Evolutionary conservation across 306 rosid species (phyloP).

Genomic region (Vachellia collinsii): DNA sequence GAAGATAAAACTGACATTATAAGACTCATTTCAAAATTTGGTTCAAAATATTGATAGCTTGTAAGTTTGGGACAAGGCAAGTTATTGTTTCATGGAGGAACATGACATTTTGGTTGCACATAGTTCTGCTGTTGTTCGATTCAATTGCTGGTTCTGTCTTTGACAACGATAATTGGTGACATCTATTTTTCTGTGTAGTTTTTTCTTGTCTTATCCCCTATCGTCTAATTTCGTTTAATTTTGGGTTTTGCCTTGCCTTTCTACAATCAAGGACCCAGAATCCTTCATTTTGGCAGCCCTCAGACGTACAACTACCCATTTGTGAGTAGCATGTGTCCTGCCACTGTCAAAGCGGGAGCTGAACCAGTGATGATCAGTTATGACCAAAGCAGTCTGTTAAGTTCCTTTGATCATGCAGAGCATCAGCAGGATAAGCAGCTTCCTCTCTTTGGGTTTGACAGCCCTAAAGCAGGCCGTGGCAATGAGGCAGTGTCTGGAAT

Average conservation of each 20-base stretch:
- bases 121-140: conserved; percentile 14
- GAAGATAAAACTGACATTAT: conserved; percentile 11
- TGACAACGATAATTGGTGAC: conserved; percentile 13
- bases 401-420: conserved; percentile 26
- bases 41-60: not conserved
- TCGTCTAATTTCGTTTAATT: conserved; percentile 24
- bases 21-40: conserved; percentile 9
- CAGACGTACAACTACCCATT: conserved; percentile 53
- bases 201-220: not conserved
- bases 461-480: conserved; percentile 31
- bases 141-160: not conserved
- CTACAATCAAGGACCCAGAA: conserved; percentile 68
- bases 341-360: conserved; percentile 48
- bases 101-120: conserved; percentile 23
- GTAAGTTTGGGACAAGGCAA: not conserved
- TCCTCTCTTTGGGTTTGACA: conserved; percentile 49
- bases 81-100: conserved; percentile 11
- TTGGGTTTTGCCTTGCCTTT: conserved; percentile 33
- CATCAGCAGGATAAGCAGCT: conserved; percentile 52
- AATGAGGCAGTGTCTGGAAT: conserved; percentile 45
- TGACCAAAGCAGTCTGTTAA: conserved; percentile 40
- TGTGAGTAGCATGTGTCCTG: conserved; percentile 61
- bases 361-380: conserved; percentile 47
- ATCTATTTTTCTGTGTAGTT: not conserved
- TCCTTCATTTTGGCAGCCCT: conserved; percentile 79